phyloP scores from a whole-genome alignment of 345 rosid genomes.

The Cardiospermum halicacabum region DNA sequence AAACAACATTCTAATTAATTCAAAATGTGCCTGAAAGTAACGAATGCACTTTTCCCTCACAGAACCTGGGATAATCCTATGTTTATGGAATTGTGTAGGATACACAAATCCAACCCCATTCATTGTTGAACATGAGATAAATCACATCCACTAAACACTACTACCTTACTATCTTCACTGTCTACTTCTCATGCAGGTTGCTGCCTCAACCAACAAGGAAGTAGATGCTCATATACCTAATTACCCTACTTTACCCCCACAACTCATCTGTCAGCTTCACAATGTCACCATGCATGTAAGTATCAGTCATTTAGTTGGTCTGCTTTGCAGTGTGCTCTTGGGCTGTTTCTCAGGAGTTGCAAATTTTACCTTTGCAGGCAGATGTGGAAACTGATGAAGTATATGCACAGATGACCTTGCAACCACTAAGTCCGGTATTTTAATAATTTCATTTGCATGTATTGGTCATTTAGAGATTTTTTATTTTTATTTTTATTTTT shows the following conservation, averaged over 20 bases:
- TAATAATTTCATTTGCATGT: background rate
- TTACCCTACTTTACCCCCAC: conserved; percentile 57
- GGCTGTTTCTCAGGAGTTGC: background rate
- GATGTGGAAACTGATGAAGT: conserved; percentile 80
- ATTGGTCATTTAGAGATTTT: too few relatives aligned
- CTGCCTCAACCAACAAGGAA: conserved; percentile 55
- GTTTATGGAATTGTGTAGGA: too few relatives aligned
- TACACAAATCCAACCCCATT: too few relatives aligned
- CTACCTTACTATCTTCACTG: background rate
- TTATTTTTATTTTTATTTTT: too few relatives aligned
- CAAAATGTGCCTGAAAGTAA: too few relatives aligned
- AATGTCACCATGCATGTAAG: conserved; percentile 68
- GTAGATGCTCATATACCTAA: conserved; percentile 57
- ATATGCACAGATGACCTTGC: conserved; percentile 77
- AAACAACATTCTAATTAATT: too few relatives aligned
- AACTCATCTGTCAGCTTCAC: conserved; percentile 69
- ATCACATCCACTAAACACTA: too few relatives aligned
- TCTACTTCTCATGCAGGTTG: conserved; percentile 36
- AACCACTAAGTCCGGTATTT: conserved; percentile 50
- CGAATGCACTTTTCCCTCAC: too few relatives aligned
- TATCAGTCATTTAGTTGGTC: background rate
- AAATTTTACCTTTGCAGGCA: conserved; percentile 38
- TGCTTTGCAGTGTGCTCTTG: background rate
- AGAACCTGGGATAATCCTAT: too few relatives aligned
- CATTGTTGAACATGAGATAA: too few relatives aligned